phyloP scores from a whole-genome alignment of 139 green algal genomes.

The Medakamo hakoo region DNA sequence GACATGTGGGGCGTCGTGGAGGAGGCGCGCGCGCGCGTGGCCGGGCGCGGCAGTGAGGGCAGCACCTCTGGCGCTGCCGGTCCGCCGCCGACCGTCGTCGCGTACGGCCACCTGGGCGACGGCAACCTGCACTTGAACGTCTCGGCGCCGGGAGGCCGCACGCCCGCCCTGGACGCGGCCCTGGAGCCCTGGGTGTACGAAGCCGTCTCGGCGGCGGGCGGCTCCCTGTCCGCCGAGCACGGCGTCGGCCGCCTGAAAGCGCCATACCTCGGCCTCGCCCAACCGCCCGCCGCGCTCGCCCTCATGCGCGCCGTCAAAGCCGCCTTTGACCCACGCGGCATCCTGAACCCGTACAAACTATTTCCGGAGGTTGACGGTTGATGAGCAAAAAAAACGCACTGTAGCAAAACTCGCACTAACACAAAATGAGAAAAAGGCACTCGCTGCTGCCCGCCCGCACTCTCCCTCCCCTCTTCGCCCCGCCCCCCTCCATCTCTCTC shows the following conservation, averaged over 20 bases:
- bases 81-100: conserved; percentile 37
- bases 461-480: no score
- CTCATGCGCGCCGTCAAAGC: conserved; percentile 82
- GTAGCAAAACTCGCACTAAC: no score
- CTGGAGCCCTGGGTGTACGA: conserved; percentile 97
- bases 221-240: conserved; percentile 92
- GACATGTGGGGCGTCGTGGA: conserved; percentile 73
- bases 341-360: conserved; percentile 96
- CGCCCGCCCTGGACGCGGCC: conserved; percentile 15
- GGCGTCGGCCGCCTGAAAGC: conserved; percentile 89
- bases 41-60: no score
- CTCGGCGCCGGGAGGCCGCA: conserved; percentile 15
- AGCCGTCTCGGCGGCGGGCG: conserved; percentile 37
- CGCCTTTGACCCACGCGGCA: conserved; percentile 67
- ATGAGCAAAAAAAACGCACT: no score
- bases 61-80: background rate
- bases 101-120: conserved; percentile 93
- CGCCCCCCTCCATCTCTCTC: no score
- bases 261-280: conserved; percentile 52
- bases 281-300: conserved; percentile 37
- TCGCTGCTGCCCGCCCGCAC: no score
- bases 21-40: conserved; percentile 42
- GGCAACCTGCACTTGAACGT: conserved; percentile 96
- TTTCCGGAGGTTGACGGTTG: conserved; percentile 47
- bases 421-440: no score